Base-by-base conservation (phyloP, 2,329 filamentous ascomycete genomes). In the Pezizomycotina sp. region DNA sequence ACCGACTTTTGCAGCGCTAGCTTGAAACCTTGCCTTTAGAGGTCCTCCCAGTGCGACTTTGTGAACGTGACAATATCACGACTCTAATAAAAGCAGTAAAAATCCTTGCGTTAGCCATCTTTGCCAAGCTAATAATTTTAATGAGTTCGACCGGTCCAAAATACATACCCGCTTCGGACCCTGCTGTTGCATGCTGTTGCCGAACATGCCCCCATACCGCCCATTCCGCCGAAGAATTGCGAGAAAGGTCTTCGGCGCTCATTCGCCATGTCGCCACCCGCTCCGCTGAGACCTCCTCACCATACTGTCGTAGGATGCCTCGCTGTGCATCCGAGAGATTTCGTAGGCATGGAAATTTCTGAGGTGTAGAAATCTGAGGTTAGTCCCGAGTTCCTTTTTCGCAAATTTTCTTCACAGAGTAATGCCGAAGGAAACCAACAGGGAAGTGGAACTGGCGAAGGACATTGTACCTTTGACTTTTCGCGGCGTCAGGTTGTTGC, bases 11-110 rank as follows among this genome's bases (percentile, higher is more conserved):
- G 89, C 27, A 98, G 69, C 19, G 89, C 91, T 34, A 98, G 70
- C 65, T 98, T 98, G 38, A 86, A 95, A 46, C 73, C 68, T 98
- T 98, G 56, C 89, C 89, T 47, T 80, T 77, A 70, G 98, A 98
- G 98, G 83, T 52, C 98, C 89, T 62, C 98, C 89, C 34, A 98
- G 72, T 8, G 82, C 84, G 43, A 98, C 89, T 63, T 93, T 93
- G 74, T 95, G 89, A 32, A 89, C 84, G 64, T 98, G 89, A 92
- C 81, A 52, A 98, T 98, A 40, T 86, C 92, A 50, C 89, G 77
- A 31, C 89, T 86, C 68, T 98, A 76, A 44, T 36, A 30, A 27
- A 34, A 26, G 33, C 42, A 30, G 39, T 4, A 25, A 8, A n/a
- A n/a, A 7, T 6, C 7, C 12, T 31, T 18, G n/a, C 10, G 28